Evolutionary conservation across 768 basidiomycete species (phyloP).

Genomic region (Boletellus ananas): DNA sequence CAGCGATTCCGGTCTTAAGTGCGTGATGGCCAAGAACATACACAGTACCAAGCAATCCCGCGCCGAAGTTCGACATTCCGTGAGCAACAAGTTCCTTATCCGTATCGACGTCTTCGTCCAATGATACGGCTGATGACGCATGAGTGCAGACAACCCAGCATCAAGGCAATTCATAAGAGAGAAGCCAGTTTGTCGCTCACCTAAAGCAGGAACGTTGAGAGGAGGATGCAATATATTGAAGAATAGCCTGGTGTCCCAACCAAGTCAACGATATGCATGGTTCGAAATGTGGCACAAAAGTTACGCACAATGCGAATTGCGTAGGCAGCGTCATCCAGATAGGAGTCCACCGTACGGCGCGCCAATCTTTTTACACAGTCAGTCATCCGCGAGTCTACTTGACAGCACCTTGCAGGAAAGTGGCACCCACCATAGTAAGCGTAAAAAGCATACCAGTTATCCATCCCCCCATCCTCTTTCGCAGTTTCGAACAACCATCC

Average conservation of each 20-base stretch:
- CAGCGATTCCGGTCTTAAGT: neutral
- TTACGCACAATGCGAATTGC: slow-evolving; percentile 80
- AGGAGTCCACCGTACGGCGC: slow-evolving; percentile 54
- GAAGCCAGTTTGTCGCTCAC: slow-evolving; percentile 34
- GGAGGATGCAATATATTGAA: slow-evolving; percentile 85
- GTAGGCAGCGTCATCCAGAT: slow-evolving; percentile 88
- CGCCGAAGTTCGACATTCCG: slow-evolving; percentile 84
- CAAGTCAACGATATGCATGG: slow-evolving; percentile 19
- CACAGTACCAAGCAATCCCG: slow-evolving; percentile 80
- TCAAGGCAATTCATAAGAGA: neutral
- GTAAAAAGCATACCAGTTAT: slow-evolving; percentile 83
- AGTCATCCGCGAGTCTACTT: neutral
- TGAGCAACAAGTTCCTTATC: slow-evolving; percentile 91
- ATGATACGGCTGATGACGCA: slow-evolving; percentile 65
- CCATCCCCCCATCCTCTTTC: slow-evolving; percentile 30
- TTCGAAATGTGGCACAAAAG: neutral
- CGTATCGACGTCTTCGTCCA: slow-evolving; percentile 86
- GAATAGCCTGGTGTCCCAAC: slow-evolving; percentile 52
- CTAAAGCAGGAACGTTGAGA: slow-evolving; percentile 85
- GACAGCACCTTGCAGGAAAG: neutral
- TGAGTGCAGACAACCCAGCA: neutral
- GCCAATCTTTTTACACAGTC: slow-evolving; percentile 47
- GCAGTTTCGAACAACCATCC: slow-evolving; percentile 84
- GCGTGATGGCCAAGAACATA: slow-evolving; percentile 34
- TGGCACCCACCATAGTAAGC: slow-evolving; percentile 62